Base-by-base conservation (phyloP, 176 grass and related monocot genomes). In the Eleusine coracana region DNA sequence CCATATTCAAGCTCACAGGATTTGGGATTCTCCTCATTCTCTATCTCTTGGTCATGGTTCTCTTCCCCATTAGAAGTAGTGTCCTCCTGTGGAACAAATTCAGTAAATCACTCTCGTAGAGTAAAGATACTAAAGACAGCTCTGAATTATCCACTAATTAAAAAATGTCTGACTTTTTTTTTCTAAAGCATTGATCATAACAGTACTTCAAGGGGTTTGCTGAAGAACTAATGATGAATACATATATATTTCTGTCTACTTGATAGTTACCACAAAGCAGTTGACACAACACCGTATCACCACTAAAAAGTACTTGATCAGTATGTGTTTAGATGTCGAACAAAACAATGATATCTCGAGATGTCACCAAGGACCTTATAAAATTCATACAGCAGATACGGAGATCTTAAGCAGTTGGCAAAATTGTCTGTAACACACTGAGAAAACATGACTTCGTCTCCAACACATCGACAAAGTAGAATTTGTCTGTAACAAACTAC, bases 1-100 rank as follows among this genome's bases (percentile, higher is more conserved):
- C 94, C 91, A 68, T 90, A 94, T 84, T 97, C 85, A 74, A 88
- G 86, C 70, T 97, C 84, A 81, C 91, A 97, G 12, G 87, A 87
- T 71, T 67, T 92, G 52, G 82, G 44, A 23, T 62, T 82, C 65
- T 76, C 82, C 29, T 85, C 51, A 39, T 25, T 41, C 4, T 14
- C 20, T 29, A 70, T 74, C 39, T 85, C 82, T 81, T 87, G 71
- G 15, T 4, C 55, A 81, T 77, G 48, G 58, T 60, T 68, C 51
- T 68, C 66, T 40, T 80, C 84, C 66, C 3, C 64, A 41, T 78
- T 20, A 62, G 52, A 3, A 59, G 8, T 49, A 44, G 58, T 82
- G 58, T 78, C 74, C 79, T 90, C 68, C 68, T 5, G 11, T 41
- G 68, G 10, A 74, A 68, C 29, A 20, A 73, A 83, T 74, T 82